Percentiles rank a stretch among this genome's conserved stretches.
Evolutionary conservation across 1,284 basidiomycete genomes (phyloP).

Genomic region (Xerocomus minutiporus): DNA sequence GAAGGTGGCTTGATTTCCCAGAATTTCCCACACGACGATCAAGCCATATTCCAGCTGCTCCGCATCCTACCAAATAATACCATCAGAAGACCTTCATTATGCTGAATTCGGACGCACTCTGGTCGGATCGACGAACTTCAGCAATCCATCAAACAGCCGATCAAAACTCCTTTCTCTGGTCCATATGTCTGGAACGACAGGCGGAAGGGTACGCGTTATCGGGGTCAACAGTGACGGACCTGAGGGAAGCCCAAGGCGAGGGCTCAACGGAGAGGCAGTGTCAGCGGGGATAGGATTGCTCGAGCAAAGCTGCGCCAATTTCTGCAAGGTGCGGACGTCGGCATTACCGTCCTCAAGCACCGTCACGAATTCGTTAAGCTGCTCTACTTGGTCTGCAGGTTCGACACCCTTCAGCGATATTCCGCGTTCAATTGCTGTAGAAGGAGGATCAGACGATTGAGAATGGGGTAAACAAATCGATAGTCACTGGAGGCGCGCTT

Average conservation of each 20-base stretch:
- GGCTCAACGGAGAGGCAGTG: slow-evolving; percentile 41
- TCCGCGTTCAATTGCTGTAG: slow-evolving; percentile 48
- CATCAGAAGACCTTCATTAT: not conserved
- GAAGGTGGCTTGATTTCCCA: slow-evolving; percentile 60
- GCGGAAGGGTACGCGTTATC: slow-evolving; percentile 38
- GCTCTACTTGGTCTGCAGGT: slow-evolving; percentile 38
- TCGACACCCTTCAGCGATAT: slow-evolving; percentile 38
- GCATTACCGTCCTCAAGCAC: slow-evolving; percentile 50
- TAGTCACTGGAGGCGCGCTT: slow-evolving; percentile 59
- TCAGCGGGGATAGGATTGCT: slow-evolving; percentile 49
- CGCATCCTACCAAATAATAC: slow-evolving; percentile 42
- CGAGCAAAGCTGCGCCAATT: slow-evolving; percentile 56
- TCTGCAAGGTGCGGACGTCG: slow-evolving; percentile 52
- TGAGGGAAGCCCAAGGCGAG: slow-evolving; percentile 38
- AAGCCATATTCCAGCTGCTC: slow-evolving; percentile 68
- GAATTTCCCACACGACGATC: slow-evolving; percentile 71
- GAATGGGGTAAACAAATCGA: slow-evolving; percentile 6
- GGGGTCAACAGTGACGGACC: slow-evolving; percentile 49
- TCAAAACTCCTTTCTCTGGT: slow-evolving; percentile 62
- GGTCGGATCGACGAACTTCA: slow-evolving; percentile 53
- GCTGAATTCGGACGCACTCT: slow-evolving; percentile 41
- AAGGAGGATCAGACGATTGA: slow-evolving; percentile 13
- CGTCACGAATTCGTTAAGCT: slow-evolving; percentile 50
- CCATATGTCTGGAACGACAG: slow-evolving; percentile 57
- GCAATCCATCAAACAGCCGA: slow-evolving; percentile 56